Evolutionary conservation across 306 rosid species (phyloP), one percentile per base, ranked within the genome.

Genomic region (Cicer yamashitae): DNA sequence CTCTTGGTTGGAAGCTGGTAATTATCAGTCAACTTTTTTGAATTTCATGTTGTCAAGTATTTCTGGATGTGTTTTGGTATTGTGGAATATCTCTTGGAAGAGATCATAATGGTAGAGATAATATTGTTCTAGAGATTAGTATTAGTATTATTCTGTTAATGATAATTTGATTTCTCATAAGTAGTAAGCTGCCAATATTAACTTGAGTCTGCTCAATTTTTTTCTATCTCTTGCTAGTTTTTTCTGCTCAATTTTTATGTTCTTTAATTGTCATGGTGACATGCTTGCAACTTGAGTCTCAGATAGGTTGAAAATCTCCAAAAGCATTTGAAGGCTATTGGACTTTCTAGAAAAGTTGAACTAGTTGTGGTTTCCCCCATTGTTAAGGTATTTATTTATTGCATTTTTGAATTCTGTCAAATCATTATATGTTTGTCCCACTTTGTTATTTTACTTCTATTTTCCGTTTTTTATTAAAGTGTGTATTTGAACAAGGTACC

Each of bases 381-480:
- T 93, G 89, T 85, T 88, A 74, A 91, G 98, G 98, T 93, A 87
- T n/a, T n/a, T n/a, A n/a, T n/a, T n/a, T n/a, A n/a, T n/a, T n/a
- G n/a, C n/a, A n/a, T n/a, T n/a, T n/a, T n/a, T n/a, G n/a, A n/a
- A n/a, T n/a, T n/a, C n/a, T n/a, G n/a, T n/a, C n/a, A n/a, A n/a
- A n/a, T n/a, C n/a, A n/a, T n/a, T n/a, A n/a, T n/a, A n/a, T n/a
- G n/a, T n/a, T n/a, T n/a, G n/a, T n/a, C n/a, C n/a, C n/a, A n/a
- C n/a, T n/a, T n/a, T n/a, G n/a, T n/a, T n/a, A n/a, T n/a, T n/a
- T n/a, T n/a, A n/a, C n/a, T n/a, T n/a, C n/a, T n/a, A n/a, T n/a
- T n/a, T n/a, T n/a, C n/a, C n/a, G n/a, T n/a, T n/a, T n/a, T n/a
- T n/a, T n/a, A n/a, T n/a, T n/a, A n/a, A n/a, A n/a, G n/a, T n/a